phyloP scores from a whole-genome alignment of 768 basidiomycete genomes.

The Amanita fuliginea region DNA sequence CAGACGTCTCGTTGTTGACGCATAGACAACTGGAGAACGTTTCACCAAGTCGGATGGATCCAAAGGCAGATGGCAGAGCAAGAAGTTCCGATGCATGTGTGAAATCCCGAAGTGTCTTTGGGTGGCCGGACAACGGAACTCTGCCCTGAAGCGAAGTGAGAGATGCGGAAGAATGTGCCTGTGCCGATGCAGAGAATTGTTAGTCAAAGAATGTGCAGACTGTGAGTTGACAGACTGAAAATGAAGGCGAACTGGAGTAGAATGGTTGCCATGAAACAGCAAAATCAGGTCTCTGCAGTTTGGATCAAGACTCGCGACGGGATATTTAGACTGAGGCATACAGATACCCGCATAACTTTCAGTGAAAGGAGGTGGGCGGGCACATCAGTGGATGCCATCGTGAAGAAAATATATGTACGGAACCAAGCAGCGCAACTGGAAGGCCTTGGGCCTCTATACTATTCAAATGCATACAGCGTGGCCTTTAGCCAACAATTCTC shows the following conservation, averaged over 20 bases:
- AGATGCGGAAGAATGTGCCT: slow-evolving; percentile 67
- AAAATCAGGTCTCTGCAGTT: slow-evolving; percentile 55
- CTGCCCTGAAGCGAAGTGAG: slow-evolving; percentile 68
- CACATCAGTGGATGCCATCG: slow-evolving; percentile 26
- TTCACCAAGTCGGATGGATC: slow-evolving; percentile 81
- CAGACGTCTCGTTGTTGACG: slow-evolving; percentile 67
- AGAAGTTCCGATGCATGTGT: slow-evolving; percentile 71
- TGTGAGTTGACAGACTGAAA: slow-evolving; percentile 37
- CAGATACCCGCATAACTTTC: slow-evolving; percentile 84
- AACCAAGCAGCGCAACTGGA: not conserved
- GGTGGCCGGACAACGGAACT: slow-evolving; percentile 59
- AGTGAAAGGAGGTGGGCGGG: slow-evolving; percentile 61
- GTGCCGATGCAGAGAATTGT: slow-evolving; percentile 3
- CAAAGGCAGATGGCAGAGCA: slow-evolving; percentile 75
- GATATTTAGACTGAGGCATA: slow-evolving; percentile 25
- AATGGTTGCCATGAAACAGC: slow-evolving; percentile 79
- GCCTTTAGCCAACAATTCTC: slow-evolving; percentile 14
- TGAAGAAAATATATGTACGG: not conserved
- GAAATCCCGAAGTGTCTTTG: slow-evolving; percentile 77
- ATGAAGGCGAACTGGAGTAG: slow-evolving; percentile 73
- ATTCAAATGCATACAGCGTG: slow-evolving; percentile 10
- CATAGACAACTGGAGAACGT: slow-evolving; percentile 77
- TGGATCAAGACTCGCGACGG: slow-evolving; percentile 7
- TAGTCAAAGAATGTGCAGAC: not conserved
- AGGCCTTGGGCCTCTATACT: slow-evolving; percentile 16